Percentiles rank a stretch among this genome's conserved stretches.
Evolutionary conservation across 2,329 filamentous ascomycete species (phyloP).

Genomic region (Exophiala lecanii-corni): DNA sequence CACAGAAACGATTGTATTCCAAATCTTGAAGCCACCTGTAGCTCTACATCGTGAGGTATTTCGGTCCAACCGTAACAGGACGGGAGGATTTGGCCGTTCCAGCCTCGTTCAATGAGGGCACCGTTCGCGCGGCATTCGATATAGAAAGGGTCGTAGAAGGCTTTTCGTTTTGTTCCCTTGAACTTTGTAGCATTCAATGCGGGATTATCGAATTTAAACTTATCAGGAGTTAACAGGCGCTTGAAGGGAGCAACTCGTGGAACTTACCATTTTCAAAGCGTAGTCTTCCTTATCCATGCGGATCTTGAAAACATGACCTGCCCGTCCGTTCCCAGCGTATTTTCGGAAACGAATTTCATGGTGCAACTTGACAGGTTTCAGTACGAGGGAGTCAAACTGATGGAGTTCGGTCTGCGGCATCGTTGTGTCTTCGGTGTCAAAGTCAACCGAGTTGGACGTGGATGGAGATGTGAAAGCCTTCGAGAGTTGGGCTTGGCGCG

Average conservation of each 20-base stretch:
- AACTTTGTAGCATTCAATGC: slow-evolving; percentile 1
- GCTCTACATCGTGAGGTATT: not conserved
- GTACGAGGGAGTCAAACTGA: too few relatives aligned
- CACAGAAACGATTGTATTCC: too few relatives aligned
- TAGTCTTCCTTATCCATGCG: slow-evolving; percentile 5
- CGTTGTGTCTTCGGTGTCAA: too few relatives aligned
- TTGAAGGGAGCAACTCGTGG: not conserved
- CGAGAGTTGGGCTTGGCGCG: too few relatives aligned
- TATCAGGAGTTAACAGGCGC: not conserved
- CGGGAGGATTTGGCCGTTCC: slow-evolving; percentile 3
- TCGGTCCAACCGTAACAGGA: slow-evolving; percentile 9
- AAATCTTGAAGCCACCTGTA: not conserved
- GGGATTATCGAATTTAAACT: slow-evolving; percentile 11
- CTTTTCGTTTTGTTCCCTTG: slow-evolving; percentile 1
- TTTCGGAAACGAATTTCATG: too few relatives aligned
- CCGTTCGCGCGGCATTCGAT: slow-evolving; percentile 13
- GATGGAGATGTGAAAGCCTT: too few relatives aligned
- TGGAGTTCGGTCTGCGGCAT: too few relatives aligned
- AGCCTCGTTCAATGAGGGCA: slow-evolving; percentile 6
- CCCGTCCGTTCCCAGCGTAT: slow-evolving; percentile 4
- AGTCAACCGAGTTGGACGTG: too few relatives aligned
- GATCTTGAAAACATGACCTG: slow-evolving; percentile 6
- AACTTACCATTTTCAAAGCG: slow-evolving; percentile 10
- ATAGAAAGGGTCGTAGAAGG: slow-evolving; percentile 12
- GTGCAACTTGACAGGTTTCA: too few relatives aligned